Percentiles rank a stretch among this genome's conserved stretches.
Evolutionary conservation across 331 rosid genomes (phyloP).

Genomic region (Quercus tomentella): DNA sequence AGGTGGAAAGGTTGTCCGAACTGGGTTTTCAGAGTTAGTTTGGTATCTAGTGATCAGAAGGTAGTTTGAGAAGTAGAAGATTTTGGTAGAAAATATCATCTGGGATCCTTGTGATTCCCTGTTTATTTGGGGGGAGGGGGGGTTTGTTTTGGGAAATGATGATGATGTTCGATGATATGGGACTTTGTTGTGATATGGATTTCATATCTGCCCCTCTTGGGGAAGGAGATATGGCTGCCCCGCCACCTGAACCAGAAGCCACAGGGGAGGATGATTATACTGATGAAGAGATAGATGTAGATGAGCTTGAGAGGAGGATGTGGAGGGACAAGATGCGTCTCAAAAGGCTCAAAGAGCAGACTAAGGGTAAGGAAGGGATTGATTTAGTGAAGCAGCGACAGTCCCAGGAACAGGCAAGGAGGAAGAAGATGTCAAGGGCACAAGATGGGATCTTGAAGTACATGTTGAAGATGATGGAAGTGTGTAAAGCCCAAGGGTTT

Average conservation of each 20-base stretch:
- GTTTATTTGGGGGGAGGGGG: conserved; percentile 3
- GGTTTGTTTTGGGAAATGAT: conserved; percentile 29
- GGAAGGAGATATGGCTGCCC: conserved; percentile 47
- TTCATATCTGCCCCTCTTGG: conserved; percentile 52
- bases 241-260: conserved; percentile 49
- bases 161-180: conserved; percentile 73
- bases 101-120: background rate
- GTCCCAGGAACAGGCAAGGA: conserved; percentile 87
- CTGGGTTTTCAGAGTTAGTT: background rate
- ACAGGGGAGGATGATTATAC: conserved; percentile 65
- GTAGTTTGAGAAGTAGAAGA: background rate
- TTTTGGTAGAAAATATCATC: background rate
- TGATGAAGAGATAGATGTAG: conserved; percentile 74
- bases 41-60: background rate
- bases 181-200: conserved; percentile 70
- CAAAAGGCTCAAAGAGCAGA: conserved; percentile 68
- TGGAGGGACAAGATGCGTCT: conserved; percentile 74
- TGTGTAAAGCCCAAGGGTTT: conserved; percentile 91
- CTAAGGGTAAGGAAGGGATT: conserved; percentile 58
- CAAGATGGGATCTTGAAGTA: conserved; percentile 89
- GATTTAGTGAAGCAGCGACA: conserved; percentile 66
- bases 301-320: conserved; percentile 84
- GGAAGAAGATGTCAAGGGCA: conserved; percentile 96
- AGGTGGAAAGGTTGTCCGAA: background rate
- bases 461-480: conserved; percentile 97